Base-by-base conservation (phyloP, 257 asterid species). In the Haberlea rhodopensis region DNA sequence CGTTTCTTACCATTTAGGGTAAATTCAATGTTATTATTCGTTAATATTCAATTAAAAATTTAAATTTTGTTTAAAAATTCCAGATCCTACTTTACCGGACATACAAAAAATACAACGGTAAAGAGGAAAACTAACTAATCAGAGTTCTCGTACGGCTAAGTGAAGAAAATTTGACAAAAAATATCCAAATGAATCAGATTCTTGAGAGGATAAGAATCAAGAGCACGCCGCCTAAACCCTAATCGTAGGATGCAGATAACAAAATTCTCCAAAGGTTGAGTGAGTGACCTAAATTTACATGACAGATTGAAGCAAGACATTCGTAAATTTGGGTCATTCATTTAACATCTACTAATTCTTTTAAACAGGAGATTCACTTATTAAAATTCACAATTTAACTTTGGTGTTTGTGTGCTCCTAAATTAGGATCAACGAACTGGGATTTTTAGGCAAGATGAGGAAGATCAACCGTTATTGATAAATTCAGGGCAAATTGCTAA, bases 191-290 rank as follows among this genome's bases (percentile, higher is more conserved):
- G 59, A 57, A 40, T 25, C 46, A 58, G 48, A 58, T 21, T 45
- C 15, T 13, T 7, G 4, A 5, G 51, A 43, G 56, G 1, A 13
- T 8, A 22, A 31, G 16, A 19, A 51, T 29, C 48, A 45, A 62
- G 63, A 62, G 63, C 64, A 70, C 82, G 59, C 67, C 21, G 49
- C 18, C 19, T 61, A 80, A n/a, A 74, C 76, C 85, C 85, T 80
- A 77, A 80, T 74, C 69, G 57, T 24, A 63, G 8, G 16, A 23
- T 6, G 29, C n/a, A 46, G 18, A 21, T 29, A 31, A 28, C 53
- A 69, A 71, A 34, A 43, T 52, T 8, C 34, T 72, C 60, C 53
- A 66, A 69, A n/a, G n/a, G n/a, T n/a, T n/a, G n/a, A n/a, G n/a
- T n/a, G n/a, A n/a, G n/a, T n/a, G n/a, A n/a, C n/a, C n/a, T n/a